A percentile compares a stretch with the other conserved stretches of the same genome.
These are phyloP conservation scores for Zymoseptoria tritici DNA, from an alignment of 2,329 filamentous ascomycete species.

Conservation along the genomic window DNA sequence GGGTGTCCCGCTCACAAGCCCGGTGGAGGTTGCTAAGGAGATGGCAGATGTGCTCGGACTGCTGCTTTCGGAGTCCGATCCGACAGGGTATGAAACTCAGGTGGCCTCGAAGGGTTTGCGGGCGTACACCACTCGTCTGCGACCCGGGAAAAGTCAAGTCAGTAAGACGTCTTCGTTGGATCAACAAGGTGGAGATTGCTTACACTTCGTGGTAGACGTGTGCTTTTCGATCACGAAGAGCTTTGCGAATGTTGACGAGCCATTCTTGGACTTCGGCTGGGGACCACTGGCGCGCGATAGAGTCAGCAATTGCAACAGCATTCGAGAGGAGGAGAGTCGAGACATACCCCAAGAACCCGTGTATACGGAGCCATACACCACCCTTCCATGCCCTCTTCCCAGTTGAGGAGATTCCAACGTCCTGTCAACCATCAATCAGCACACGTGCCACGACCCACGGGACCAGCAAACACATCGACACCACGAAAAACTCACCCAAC, in stretches of 20 bases:
- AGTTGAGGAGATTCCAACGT: constrained; percentile 32
- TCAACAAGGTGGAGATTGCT: too few species aligned
- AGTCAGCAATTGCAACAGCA: neutral
- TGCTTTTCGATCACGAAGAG: constrained; percentile 29
- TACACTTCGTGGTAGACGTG: constrained; percentile 35
- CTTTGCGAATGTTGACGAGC: constrained; percentile 27
- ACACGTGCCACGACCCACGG: too few species aligned
- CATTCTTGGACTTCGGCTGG: constrained; percentile 30
- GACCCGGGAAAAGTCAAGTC: too few species aligned
- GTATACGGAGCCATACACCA: constrained; percentile 37
- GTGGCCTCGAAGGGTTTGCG: too few species aligned
- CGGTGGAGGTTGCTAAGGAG: too few species aligned
- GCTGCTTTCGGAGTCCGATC: too few species aligned
- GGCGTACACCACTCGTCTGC: too few species aligned
- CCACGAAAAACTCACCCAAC: constrained; percentile 9
- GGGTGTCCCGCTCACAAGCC: too few species aligned
- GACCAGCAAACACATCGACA: too few species aligned
- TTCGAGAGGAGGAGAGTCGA: neutral
- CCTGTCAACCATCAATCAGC: constrained; percentile 18
- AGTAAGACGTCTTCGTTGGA: too few species aligned
- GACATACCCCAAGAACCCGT: constrained; percentile 27
- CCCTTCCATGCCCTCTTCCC: constrained; percentile 35
- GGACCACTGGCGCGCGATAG: constrained; percentile 25
- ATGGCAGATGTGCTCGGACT: too few species aligned
- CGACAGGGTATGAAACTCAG: too few species aligned